phyloP scores from a whole-genome alignment of 257 asterid species.

The Solanum pinnatisectum region DNA sequence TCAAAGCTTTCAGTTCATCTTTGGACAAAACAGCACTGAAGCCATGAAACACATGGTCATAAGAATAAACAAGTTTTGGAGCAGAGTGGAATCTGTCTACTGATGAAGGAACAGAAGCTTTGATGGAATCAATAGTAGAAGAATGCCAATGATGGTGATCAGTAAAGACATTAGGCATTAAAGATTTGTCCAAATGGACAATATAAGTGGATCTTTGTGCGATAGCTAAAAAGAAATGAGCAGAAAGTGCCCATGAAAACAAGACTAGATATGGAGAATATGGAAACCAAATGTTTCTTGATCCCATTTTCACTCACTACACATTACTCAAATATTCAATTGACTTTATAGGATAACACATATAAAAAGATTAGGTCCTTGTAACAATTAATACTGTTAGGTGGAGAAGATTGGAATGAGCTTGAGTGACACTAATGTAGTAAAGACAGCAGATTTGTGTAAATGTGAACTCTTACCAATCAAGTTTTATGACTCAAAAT shows the following conservation, averaged over 20 bases:
- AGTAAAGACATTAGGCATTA: slow-evolving; percentile 12
- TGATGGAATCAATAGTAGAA: not conserved
- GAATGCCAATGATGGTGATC: slow-evolving; percentile 16
- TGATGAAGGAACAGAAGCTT: not conserved
- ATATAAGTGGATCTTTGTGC: slow-evolving; percentile 15
- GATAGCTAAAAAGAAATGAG: not conserved
- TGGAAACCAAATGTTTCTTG: not conserved
- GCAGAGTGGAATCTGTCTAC: not conserved
- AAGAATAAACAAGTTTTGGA: slow-evolving; percentile 6
- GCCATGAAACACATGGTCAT: slow-evolving; percentile 14
- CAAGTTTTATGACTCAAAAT: not conserved
- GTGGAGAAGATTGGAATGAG: not conserved
- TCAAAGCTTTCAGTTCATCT: slow-evolving; percentile 1
- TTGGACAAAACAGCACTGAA: slow-evolving; percentile 11
- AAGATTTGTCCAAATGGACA: slow-evolving; percentile 16
- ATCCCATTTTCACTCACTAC: not conserved
- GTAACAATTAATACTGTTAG: not conserved
- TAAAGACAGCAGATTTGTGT: not conserved
- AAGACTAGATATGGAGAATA: not conserved
- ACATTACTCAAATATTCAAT: not conserved
- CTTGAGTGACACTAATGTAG: not conserved
- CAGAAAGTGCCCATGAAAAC: not conserved
- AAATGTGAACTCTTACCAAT: not conserved
- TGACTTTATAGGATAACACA: not conserved
- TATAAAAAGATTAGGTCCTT: not conserved